Conservation (phyloP, 345 rosid genomes). For the Camelina hispida region DNA sequence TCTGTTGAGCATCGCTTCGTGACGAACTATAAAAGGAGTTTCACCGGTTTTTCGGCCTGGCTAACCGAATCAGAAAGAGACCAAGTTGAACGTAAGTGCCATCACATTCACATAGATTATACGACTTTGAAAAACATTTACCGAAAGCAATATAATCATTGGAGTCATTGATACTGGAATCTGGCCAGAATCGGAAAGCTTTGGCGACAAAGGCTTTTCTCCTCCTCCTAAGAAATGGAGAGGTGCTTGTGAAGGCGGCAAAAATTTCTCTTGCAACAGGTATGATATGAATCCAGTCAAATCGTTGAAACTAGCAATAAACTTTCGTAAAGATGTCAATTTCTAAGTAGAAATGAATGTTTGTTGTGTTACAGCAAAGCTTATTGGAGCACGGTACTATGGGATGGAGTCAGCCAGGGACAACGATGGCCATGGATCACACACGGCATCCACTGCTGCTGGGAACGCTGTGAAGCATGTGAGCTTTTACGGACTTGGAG, state of each 20-base stretch:
- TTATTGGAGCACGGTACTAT: constrained; percentile 42
- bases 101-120: too few species aligned
- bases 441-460: constrained; percentile 65
- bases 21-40: too few species aligned
- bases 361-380: constrained; percentile 30
- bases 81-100: too few species aligned
- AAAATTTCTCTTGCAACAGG: constrained; percentile 68
- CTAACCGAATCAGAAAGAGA: too few species aligned
- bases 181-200: constrained; percentile 56
- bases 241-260: constrained; percentile 45
- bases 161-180: constrained; percentile 59
- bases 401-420: constrained; percentile 26
- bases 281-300: constrained; percentile 41
- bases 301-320: too few species aligned
- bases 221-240: constrained; percentile 56
- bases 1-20: too few species aligned
- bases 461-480: constrained; percentile 48
- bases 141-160: constrained; percentile 47
- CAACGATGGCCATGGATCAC: constrained; percentile 48
- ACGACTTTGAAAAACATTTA: too few species aligned
- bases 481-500: constrained; percentile 49
- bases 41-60: too few species aligned
- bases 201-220: constrained; percentile 46
- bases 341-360: constrained; percentile 34
- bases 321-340: background rate